A percentile compares a stretch with the other conserved stretches of the same genome.
These are phyloP conservation scores for Lodderomyces elongisporus DNA, from an alignment of 1,139 yeast species.

Conservation along the genomic window DNA sequence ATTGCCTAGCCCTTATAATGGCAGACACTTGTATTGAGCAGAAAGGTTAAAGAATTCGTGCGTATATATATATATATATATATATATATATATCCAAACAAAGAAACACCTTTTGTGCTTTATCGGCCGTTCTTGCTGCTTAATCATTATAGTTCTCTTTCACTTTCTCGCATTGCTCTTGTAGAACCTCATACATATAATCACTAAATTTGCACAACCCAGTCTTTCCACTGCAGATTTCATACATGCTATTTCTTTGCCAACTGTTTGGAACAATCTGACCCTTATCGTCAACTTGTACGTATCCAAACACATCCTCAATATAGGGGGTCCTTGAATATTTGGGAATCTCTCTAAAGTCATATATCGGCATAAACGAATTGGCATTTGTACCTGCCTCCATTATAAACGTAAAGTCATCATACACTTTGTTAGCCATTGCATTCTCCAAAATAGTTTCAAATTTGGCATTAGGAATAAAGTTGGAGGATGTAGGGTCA, in stretches of 20 bases:
- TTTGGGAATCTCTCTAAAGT: constrained; percentile 61
- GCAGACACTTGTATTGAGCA: no score
- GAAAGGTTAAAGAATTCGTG: no score
- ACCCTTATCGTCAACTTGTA: constrained; percentile 53
- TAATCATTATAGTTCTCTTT: not conserved
- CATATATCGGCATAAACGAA: constrained; percentile 67
- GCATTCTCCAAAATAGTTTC: constrained; percentile 23
- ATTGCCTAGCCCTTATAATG: no score
- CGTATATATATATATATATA: not conserved
- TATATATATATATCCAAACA: constrained; percentile 1
- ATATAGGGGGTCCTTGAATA: constrained; percentile 69
- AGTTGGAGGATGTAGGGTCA: constrained; percentile 20
- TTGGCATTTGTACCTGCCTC: constrained; percentile 61
- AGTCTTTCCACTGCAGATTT: constrained; percentile 47
- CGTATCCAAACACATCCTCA: constrained; percentile 69
- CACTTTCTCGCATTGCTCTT: constrained; percentile 14
- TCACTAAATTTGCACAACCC: constrained; percentile 61
- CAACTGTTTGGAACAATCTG: constrained; percentile 52
- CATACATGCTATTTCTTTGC: constrained; percentile 56
- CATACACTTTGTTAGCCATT: constrained; percentile 22
- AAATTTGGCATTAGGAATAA: constrained; percentile 25
- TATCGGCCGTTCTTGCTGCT: not conserved
- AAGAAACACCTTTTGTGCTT: not conserved
- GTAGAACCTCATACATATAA: constrained; percentile 41
- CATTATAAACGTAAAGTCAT: constrained; percentile 56